Base-by-base conservation (phyloP, 352 stramenopile species). In the Globisporangium echinulatum region DNA sequence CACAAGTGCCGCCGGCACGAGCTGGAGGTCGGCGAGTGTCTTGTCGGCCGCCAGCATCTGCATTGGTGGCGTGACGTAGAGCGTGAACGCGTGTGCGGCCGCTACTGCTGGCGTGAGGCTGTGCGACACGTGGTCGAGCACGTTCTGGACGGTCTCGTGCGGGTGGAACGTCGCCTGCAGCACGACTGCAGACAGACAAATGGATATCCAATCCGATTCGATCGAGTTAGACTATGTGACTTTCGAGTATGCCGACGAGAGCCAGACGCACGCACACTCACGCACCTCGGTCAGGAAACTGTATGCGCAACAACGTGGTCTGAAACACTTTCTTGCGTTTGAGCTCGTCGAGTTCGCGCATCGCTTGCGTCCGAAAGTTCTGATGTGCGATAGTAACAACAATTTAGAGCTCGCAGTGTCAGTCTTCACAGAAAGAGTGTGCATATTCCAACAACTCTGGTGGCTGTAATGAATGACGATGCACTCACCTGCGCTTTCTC, bases 341-440 rank as follows among this genome's bases (percentile, higher is more conserved):
- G 0, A 96, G 71, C 39, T 93, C 80, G 36, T 96, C 87, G 4
- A 96, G 71, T 39, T 96, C 85, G 11, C 87, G 87, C 87, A 96
- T 96, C 13, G 85, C 85, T 65, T 86, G 73, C 14, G 87, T 96
- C 38, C 80, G 81, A 46, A 96, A 96, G 37, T 87, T 91, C 83
- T 94, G 13, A 15, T 47, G 2, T 4, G 4, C 51, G 5, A 33
- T 37, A 54, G 51, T 33, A 33, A 2, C 25, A 33, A 33, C 25
- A 33, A 33, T 33, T 33, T 33, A 33, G 25, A 33, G 25, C 25
- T 2, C 25, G 3, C 25, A 33, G 25, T 33, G 25, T 33, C 25
- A 33, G 25, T 33, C 25, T 33, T 33, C 25, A 33, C 25, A 33
- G 25, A 33, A 33, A 33, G 25, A 33, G 25, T 33, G 25, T 33